phyloP scores from a whole-genome alignment of 169 alveolate species.

The Eimeria tenella region DNA sequence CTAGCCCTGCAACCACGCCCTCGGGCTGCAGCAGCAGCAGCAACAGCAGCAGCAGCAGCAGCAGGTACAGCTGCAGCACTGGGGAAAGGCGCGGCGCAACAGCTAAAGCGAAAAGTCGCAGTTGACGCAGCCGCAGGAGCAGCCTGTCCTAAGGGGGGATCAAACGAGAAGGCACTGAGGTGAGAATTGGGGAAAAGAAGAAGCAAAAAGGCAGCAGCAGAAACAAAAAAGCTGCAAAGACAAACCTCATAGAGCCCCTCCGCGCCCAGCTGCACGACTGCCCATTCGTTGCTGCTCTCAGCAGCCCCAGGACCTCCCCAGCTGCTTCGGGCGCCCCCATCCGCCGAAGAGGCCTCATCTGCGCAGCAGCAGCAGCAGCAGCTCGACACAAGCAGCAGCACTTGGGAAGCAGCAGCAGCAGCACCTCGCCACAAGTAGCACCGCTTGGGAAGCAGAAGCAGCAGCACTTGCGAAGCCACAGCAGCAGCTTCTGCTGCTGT shows the following conservation, averaged over 20 bases:
- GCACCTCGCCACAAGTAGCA: not conserved
- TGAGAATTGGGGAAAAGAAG: too few species aligned
- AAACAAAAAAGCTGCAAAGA: not conserved
- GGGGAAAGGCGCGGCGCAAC: too few species aligned
- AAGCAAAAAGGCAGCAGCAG: not conserved
- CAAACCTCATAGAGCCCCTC: constrained; percentile 25
- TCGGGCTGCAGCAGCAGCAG: constrained; percentile 48
- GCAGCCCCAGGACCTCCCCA: not conserved
- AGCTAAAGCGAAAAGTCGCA: too few species aligned
- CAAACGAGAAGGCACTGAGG: too few species aligned
- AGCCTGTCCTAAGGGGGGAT: too few species aligned
- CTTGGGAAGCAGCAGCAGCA: not conserved
- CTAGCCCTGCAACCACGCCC: constrained; percentile 10
- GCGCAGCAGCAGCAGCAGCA: constrained; percentile 49
- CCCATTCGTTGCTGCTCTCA: constrained; percentile 13
- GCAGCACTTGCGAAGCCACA: not conserved
- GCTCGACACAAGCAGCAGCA: not conserved
- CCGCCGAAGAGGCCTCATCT: not conserved
- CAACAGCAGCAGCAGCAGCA: not conserved
- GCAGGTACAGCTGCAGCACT: not conserved
- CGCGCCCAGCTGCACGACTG: constrained; percentile 42
- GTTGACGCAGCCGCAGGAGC: too few species aligned
- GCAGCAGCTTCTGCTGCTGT: not conserved
- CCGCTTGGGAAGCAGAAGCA: not conserved
- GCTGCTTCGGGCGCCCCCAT: not conserved